Conservation (phyloP, 352 stramenopile species). For the Globisporangium apiculatum region DNA sequence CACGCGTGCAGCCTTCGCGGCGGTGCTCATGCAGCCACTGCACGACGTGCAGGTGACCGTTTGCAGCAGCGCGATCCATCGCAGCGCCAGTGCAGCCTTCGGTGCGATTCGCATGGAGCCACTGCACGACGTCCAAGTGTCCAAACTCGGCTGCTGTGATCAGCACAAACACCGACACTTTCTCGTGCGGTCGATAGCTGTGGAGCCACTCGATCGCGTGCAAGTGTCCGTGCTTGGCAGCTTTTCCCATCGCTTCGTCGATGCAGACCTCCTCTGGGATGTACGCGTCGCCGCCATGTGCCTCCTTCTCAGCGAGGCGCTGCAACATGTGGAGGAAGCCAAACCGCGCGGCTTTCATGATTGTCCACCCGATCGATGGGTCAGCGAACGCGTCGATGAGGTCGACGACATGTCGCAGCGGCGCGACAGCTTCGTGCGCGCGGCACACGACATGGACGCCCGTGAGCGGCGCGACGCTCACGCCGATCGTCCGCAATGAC, state of each 20-base stretch:
- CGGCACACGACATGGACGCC: slow-evolving; percentile 18
- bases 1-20: slow-evolving; percentile 25
- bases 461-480: slow-evolving; percentile 6
- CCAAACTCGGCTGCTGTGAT: slow-evolving; percentile 28
- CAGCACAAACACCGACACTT: slow-evolving; percentile 31
- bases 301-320: slow-evolving; percentile 21
- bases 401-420: slow-evolving; percentile 32
- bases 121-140: slow-evolving; percentile 24
- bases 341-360: slow-evolving; percentile 26
- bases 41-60: slow-evolving; percentile 29
- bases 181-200: slow-evolving; percentile 17
- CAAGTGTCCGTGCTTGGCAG: slow-evolving; percentile 26
- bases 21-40: slow-evolving; percentile 33
- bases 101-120: slow-evolving; percentile 20
- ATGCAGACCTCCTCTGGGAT: slow-evolving; percentile 19
- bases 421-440: slow-evolving; percentile 11
- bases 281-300: slow-evolving; percentile 5
- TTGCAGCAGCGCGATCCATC: slow-evolving; percentile 33
- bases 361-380: slow-evolving; percentile 26
- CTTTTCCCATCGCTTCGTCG: slow-evolving; percentile 29
- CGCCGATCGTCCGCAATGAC: not conserved
- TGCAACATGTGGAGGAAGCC: slow-evolving; percentile 35
- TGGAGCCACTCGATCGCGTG: slow-evolving; percentile 26
- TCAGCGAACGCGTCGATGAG: slow-evolving; percentile 29
- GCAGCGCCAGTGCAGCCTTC: slow-evolving; percentile 23